phyloP scores from a whole-genome alignment of 495 filamentous ascomycete genomes.

The Penicillium parvum region DNA sequence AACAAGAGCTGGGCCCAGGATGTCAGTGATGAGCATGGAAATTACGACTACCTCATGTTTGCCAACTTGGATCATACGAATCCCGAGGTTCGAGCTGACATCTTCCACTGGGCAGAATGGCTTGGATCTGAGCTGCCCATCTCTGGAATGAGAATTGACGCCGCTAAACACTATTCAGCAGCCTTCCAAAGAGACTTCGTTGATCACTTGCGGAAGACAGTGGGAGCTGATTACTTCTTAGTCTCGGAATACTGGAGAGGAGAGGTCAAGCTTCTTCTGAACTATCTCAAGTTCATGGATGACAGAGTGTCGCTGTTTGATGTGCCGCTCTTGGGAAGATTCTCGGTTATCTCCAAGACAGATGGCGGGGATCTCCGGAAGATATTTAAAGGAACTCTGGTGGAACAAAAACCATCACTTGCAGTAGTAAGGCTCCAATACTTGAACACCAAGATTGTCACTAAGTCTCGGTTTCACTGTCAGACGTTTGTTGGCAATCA shows the following conservation, averaged over 20 bases:
- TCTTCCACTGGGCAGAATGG: slow-evolving; percentile 66
- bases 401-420: slow-evolving; percentile 51
- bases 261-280: slow-evolving; percentile 49
- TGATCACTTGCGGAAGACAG: slow-evolving; percentile 42
- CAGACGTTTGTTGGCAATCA: slow-evolving; percentile 46
- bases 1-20: slow-evolving; percentile 62
- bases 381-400: slow-evolving; percentile 59
- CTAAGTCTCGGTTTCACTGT: slow-evolving; percentile 1
- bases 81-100: slow-evolving; percentile 59
- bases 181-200: slow-evolving; percentile 61
- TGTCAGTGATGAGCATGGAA: slow-evolving; percentile 64
- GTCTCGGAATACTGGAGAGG: slow-evolving; percentile 74
- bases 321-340: slow-evolving; percentile 61
- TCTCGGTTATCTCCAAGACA: slow-evolving; percentile 49
- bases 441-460: background rate
- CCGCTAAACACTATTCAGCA: slow-evolving; percentile 66
- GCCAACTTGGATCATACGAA: slow-evolving; percentile 65
- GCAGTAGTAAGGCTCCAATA: slow-evolving; percentile 50
- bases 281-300: slow-evolving; percentile 58
- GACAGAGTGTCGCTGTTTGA: slow-evolving; percentile 65
- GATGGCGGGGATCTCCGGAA: slow-evolving; percentile 56
- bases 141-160: slow-evolving; percentile 67
- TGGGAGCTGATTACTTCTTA: slow-evolving; percentile 55
- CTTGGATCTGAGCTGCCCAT: slow-evolving; percentile 55
- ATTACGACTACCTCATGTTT: slow-evolving; percentile 69